phyloP scores from a whole-genome alignment of 805 yeast genomes.

The Monosporozyma aerobia region DNA sequence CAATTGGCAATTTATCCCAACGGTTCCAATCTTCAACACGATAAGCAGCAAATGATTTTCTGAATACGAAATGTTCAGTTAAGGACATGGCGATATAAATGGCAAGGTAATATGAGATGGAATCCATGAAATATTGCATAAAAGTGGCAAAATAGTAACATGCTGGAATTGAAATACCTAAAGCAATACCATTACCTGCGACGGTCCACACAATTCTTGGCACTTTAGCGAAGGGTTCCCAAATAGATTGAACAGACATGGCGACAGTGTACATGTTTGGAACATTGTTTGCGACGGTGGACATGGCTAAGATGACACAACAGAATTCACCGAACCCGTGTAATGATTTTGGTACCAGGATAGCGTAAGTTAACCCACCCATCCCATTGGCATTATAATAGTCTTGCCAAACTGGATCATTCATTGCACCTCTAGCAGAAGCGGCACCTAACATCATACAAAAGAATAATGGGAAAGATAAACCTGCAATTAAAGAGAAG shows the following conservation, averaged over 20 bases:
- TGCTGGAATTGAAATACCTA: constrained; percentile 86
- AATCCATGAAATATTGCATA: constrained; percentile 81
- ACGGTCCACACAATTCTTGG: constrained; percentile 84
- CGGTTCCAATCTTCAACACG: constrained; percentile 55
- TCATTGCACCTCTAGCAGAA: constrained; percentile 56
- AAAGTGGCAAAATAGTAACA: constrained; percentile 63
- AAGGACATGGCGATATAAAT: constrained; percentile 67
- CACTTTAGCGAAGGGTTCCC: constrained; percentile 62
- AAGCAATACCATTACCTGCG: constrained; percentile 60
- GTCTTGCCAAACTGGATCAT: constrained; percentile 36
- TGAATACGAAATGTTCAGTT: constrained; percentile 79
- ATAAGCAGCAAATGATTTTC: constrained; percentile 44
- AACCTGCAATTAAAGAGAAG: constrained; percentile 52
- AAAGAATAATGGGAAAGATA: constrained; percentile 59
- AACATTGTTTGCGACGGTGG: constrained; percentile 84
- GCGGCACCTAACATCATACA: constrained; percentile 83
- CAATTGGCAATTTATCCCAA: constrained; percentile 54
- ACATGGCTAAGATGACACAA: constrained; percentile 72
- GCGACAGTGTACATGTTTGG: constrained; percentile 92
- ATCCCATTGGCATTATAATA: constrained; percentile 46
- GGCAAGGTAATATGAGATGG: constrained; percentile 86
- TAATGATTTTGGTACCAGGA: constrained; percentile 68
- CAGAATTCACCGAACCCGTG: constrained; percentile 88
- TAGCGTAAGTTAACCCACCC: constrained; percentile 78
- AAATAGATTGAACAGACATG: constrained; percentile 74